phyloP scores from a whole-genome alignment of 495 filamentous ascomycete species.

The Sporormia fimetaria region DNA sequence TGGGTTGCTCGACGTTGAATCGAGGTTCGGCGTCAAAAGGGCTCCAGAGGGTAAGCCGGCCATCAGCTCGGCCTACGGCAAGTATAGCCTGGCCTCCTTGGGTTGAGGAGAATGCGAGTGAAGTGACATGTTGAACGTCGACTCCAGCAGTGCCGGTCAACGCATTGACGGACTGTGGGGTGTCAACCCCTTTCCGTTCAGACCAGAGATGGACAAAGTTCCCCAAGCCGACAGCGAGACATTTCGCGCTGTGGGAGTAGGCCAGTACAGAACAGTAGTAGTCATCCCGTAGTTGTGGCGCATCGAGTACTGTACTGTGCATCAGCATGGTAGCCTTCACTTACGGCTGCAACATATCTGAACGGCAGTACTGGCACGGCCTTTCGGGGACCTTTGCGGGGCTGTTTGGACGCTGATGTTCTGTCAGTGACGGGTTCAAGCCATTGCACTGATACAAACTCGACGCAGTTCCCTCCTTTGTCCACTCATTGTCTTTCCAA shows the following conservation, averaged over 20 bases:
- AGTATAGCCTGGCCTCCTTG: conserved; percentile 69
- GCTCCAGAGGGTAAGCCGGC: conserved; percentile 51
- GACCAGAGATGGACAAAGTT: conserved; percentile 84
- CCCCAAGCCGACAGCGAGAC: conserved; percentile 76
- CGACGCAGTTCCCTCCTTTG: conserved; percentile 39
- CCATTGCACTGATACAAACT: conserved; percentile 20
- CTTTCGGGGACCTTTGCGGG: conserved; percentile 12
- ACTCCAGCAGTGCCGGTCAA: background rate
- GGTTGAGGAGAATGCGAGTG: conserved; percentile 75
- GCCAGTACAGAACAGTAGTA: conserved; percentile 91
- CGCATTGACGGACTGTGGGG: conserved; percentile 35
- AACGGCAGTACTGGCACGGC: conserved; percentile 60
- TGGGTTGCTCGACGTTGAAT: conserved; percentile 60
- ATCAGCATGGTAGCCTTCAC: conserved; percentile 17
- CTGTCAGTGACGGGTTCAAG: no score
- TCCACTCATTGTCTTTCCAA: conserved; percentile 33
- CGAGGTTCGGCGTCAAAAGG: conserved; percentile 49
- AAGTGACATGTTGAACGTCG: conserved; percentile 49
- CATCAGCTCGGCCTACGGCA: conserved; percentile 70
- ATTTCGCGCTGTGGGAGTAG: conserved; percentile 60
- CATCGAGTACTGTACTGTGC: conserved; percentile 57
- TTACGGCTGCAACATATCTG: conserved; percentile 43
- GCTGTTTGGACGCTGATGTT: background rate
- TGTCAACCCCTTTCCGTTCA: conserved; percentile 48
- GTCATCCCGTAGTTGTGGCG: conserved; percentile 78